Evolutionary conservation across 305 asterid genomes (phyloP), one percentile per base, ranked within the genome.

Genomic region (Fraxinus xanthoxyloides): DNA sequence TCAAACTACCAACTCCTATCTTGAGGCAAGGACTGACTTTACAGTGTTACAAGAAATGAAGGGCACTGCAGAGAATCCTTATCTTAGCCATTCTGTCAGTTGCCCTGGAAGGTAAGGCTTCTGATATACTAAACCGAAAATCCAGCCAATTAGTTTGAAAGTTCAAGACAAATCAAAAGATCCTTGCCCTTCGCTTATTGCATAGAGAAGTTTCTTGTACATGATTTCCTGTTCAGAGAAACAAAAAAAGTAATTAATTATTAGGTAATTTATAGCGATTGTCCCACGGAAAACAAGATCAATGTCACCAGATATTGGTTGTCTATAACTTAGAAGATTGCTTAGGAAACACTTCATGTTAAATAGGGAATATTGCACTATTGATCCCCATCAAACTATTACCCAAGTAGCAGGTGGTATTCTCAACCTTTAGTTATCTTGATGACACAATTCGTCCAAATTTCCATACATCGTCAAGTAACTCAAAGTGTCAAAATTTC

Each of bases 141-240:
- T 82, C 79, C 80, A 80, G 83, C 82, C 82, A 70, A 73, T 81
- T 35, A 63, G 80, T 79, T 69, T 21, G 75, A 69, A 70, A 79
- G 73, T 86, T 92, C 91, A 97, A 7, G 99, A 97, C 90, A 97
- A 85, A 91, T 97, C 99, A 79, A 97, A 97, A 65, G 98, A 97
- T 79, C 99, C 98, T 79, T 94, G 99, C 51, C 99, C 99, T 89
- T 97, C 99, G 72, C 85, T 92, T 85, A 97, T 97, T 70, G 99
- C 98, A 82, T 95, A 97, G 2, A 93, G 88, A 67, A 97, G 90
- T 79, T 95, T 97, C 93, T 95, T 92, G 93, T 86, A 87, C 99
- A 97, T 95, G 81, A 97, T 88, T 82, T 92, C 99, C 99, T 97
- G 89, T 83, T 81, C 56, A 77, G 54, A 34, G 12, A 4, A 82